phyloP scores from a whole-genome alignment of 2,329 filamentous ascomycete species.

The Microsporum canis region DNA sequence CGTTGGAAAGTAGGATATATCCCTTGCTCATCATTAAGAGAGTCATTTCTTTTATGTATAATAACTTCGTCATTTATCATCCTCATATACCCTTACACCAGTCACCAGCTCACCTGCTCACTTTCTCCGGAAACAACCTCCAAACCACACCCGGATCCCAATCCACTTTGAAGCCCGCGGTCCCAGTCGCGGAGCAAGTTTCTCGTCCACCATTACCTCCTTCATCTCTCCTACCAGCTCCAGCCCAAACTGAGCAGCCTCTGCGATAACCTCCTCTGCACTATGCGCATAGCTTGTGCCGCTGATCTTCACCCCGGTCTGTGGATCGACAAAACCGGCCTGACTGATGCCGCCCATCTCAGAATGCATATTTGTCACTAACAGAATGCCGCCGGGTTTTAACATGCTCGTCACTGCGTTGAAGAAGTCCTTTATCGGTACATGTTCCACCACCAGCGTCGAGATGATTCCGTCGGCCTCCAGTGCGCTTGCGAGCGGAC shows the following conservation, averaged over 20 bases:
- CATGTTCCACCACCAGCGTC: constrained; percentile 55
- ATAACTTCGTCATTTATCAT: not conserved
- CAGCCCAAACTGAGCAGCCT: constrained; percentile 39
- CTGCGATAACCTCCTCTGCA: constrained; percentile 39
- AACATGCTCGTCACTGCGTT: constrained; percentile 35
- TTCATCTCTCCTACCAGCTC: constrained; percentile 31
- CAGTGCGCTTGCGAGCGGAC: constrained; percentile 14
- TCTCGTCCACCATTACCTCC: constrained; percentile 40
- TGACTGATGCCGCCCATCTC: constrained; percentile 51
- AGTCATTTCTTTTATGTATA: not conserved
- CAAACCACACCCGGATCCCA: constrained; percentile 45
- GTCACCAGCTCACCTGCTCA: not conserved
- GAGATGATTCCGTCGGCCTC: constrained; percentile 42
- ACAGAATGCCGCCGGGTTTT: constrained; percentile 37
- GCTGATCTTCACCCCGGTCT: constrained; percentile 46
- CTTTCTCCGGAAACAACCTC: constrained; percentile 35
- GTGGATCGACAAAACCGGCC: constrained; percentile 49
- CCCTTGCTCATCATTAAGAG: not conserved
- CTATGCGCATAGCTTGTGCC: constrained; percentile 49
- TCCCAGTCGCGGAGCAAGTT: constrained; percentile 49
- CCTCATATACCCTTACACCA: not conserved
- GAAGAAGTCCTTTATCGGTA: constrained; percentile 50
- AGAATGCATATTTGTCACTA: constrained; percentile 58
- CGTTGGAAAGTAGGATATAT: not conserved
- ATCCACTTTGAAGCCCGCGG: constrained; percentile 54